Conservation (phyloP, 495 filamentous ascomycete genomes). For the Hyphodiscus hymeniophilus region DNA sequence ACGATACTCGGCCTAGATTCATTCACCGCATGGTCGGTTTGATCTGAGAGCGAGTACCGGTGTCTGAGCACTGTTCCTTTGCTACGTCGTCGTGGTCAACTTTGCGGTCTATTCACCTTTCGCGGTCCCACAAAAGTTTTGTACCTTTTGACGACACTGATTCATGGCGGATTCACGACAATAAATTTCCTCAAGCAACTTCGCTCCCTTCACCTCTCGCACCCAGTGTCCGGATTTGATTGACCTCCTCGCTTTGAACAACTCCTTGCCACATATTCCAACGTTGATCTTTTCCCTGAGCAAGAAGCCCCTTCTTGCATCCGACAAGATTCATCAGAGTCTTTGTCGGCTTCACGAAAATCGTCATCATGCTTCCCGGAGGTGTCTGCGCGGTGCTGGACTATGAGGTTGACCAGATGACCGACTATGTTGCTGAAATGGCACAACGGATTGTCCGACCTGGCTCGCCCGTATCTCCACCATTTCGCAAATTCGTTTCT, state of each 20-base stretch:
- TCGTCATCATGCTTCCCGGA: conserved; percentile 38
- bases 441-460: conserved; percentile 75
- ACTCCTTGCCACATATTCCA: neutral
- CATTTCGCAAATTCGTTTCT: conserved; percentile 91
- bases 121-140: neutral
- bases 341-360: conserved; percentile 16
- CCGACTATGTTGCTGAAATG: conserved; percentile 94
- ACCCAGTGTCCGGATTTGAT: conserved; percentile 3
- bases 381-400: conserved; percentile 94
- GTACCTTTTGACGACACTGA: neutral
- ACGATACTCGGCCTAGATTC: conserved; percentile 6
- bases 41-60: conserved; percentile 16
- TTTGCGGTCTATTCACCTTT: neutral
- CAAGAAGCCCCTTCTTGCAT: conserved; percentile 13
- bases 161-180: conserved; percentile 13
- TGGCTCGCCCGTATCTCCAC: conserved; percentile 54
- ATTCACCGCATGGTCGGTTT: conserved; percentile 21
- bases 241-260: conserved; percentile 6
- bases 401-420: conserved; percentile 98
- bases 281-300: neutral
- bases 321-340: conserved; percentile 21
- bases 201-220: conserved; percentile 10
- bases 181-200: conserved; percentile 9
- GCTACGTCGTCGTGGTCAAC: neutral
- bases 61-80: conserved; percentile 18